Evolutionary conservation across 495 filamentous ascomycete species (phyloP).

Genomic region (Xylaria sp.): DNA sequence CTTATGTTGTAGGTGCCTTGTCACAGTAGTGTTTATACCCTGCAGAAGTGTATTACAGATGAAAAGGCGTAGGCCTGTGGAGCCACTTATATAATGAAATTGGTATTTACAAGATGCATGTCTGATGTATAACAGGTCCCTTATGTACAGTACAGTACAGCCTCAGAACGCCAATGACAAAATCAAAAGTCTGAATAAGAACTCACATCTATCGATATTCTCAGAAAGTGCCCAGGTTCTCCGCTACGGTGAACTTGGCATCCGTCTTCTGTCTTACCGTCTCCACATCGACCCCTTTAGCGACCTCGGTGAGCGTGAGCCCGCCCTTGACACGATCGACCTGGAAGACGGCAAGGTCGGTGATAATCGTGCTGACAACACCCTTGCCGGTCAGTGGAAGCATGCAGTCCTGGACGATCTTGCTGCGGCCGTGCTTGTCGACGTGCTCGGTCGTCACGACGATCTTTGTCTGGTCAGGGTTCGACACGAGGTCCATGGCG

Average conservation of each 20-base stretch:
- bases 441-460: conserved; percentile 68
- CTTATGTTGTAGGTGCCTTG: too few relatives aligned
- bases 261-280: conserved; percentile 62
- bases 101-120: neutral
- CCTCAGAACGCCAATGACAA: neutral
- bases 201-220: neutral
- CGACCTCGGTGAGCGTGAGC: conserved; percentile 61
- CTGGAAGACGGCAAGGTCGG: conserved; percentile 64
- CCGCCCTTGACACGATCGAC: conserved; percentile 60
- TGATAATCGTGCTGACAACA: conserved; percentile 63
- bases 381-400: conserved; percentile 63
- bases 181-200: neutral
- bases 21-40: too few relatives aligned
- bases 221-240: conserved; percentile 54
- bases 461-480: conserved; percentile 66
- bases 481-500: conserved; percentile 68
- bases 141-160: conserved; percentile 11
- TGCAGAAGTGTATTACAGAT: too few relatives aligned
- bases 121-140: conserved; percentile 1
- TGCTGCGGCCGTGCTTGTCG: conserved; percentile 65
- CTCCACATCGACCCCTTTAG: conserved; percentile 61
- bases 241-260: conserved; percentile 57
- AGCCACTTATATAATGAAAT: conserved; percentile 16
- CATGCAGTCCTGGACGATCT: conserved; percentile 63
- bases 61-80: too few relatives aligned